phyloP scores from a whole-genome alignment of 2,329 filamentous ascomycete species.

The Penicillium psychrosexuale region DNA sequence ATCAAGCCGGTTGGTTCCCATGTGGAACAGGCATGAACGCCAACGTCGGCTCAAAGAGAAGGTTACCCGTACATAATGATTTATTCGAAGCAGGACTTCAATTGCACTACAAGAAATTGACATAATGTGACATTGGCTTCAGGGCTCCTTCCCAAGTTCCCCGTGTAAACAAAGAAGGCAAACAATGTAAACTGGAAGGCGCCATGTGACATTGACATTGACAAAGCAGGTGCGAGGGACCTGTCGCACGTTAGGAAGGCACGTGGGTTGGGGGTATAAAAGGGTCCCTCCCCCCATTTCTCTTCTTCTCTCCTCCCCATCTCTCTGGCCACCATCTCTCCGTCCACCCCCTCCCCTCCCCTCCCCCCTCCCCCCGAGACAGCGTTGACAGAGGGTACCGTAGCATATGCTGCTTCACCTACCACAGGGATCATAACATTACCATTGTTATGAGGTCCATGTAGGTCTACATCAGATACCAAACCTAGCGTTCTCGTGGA shows the following conservation, averaged over 20 bases:
- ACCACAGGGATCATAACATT: not conserved
- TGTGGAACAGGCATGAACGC: constrained; percentile 14
- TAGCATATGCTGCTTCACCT: not conserved
- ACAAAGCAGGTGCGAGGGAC: not conserved
- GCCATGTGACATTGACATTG: not conserved
- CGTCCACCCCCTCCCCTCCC: not conserved
- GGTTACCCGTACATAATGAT: not conserved
- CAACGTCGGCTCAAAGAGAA: not conserved
- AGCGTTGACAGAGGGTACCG: not conserved
- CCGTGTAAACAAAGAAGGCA: not conserved
- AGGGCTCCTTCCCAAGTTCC: not conserved
- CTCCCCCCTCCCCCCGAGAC: no score
- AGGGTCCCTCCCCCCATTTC: not conserved
- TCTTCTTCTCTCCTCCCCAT: not conserved
- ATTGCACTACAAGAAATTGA: not conserved
- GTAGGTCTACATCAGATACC: no score
- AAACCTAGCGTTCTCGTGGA: no score
- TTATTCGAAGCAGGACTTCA: not conserved
- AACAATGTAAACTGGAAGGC: no score
- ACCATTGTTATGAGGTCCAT: not conserved
- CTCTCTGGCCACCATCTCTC: not conserved
- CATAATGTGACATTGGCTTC: not conserved
- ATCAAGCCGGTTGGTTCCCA: constrained; percentile 24
- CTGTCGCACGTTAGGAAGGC: not conserved
- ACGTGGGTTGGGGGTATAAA: not conserved